Evolutionary conservation across 2,329 filamentous ascomycete species (phyloP).

Genomic region (Colletotrichum sp.): DNA sequence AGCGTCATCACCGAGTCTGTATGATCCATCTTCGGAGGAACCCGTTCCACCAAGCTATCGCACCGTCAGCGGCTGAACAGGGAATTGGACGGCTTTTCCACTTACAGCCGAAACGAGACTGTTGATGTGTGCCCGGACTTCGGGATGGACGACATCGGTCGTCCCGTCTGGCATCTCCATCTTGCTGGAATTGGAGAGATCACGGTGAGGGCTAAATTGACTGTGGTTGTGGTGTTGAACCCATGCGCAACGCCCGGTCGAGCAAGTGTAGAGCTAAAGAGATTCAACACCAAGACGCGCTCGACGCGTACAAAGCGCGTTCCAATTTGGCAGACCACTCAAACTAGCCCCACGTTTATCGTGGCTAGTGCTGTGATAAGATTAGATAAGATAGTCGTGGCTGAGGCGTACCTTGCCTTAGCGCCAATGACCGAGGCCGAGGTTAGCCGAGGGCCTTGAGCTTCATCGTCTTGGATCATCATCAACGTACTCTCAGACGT

Average conservation of each 20-base stretch:
- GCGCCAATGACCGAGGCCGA: constrained; percentile 36
- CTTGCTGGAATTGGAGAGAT: constrained; percentile 20
- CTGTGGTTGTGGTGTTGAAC: neutral
- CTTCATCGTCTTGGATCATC: constrained; percentile 3
- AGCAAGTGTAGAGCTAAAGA: neutral
- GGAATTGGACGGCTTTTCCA: constrained; percentile 24
- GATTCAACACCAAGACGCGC: neutral
- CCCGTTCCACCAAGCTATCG: constrained; percentile 84
- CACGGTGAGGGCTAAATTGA: neutral
- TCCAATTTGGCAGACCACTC: neutral
- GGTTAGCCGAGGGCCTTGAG: constrained; percentile 41
- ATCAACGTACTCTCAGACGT: constrained; percentile 6
- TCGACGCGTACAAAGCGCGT: constrained; percentile 15
- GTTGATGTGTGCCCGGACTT: constrained; percentile 91
- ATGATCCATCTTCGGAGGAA: constrained; percentile 78
- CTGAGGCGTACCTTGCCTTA: neutral
- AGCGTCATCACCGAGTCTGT: constrained; percentile 91
- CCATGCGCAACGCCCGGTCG: neutral
- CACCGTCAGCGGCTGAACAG: constrained; percentile 20
- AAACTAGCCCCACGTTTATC: neutral
- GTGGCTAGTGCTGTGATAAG: neutral
- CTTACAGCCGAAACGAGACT: constrained; percentile 91
- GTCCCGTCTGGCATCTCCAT: constrained; percentile 62
- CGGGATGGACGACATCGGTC: constrained; percentile 78
- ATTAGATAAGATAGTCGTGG: neutral